Evolutionary conservation across 495 filamentous ascomycete species (phyloP).

Genomic region (Jackrogersella minutella): DNA sequence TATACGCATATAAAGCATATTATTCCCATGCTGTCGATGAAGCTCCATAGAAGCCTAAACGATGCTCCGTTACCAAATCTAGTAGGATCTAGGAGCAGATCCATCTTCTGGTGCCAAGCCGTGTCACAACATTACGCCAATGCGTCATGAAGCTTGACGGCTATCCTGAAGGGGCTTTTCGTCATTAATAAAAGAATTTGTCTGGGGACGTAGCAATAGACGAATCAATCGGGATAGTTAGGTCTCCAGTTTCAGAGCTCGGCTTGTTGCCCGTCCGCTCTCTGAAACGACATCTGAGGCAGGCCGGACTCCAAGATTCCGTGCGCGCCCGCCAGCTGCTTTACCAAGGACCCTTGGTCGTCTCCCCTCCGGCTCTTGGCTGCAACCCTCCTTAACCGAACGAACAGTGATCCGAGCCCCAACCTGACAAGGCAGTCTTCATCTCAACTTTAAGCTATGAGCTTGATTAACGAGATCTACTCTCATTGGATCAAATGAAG

Average conservation of each 20-base stretch:
- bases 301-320: conserved; percentile 29
- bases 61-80: conserved; percentile 11
- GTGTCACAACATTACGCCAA: conserved; percentile 30
- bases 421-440: conserved; percentile 36
- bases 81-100: conserved; percentile 26
- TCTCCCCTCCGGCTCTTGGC: conserved; percentile 35
- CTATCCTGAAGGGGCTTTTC: background rate
- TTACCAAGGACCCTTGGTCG: conserved; percentile 21
- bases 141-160: conserved; percentile 32
- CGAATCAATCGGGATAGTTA: conserved; percentile 36
- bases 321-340: conserved; percentile 23
- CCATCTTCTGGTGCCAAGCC: conserved; percentile 27
- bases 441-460: conserved; percentile 50
- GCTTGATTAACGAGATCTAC: conserved; percentile 21
- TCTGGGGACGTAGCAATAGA: conserved; percentile 15
- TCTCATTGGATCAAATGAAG: conserved; percentile 26
- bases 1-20: background rate
- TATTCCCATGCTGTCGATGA: background rate
- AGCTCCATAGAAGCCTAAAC: background rate
- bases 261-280: conserved; percentile 37
- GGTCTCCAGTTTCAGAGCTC: conserved; percentile 43
- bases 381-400: conserved; percentile 36
- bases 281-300: conserved; percentile 45
- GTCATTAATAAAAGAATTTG: conserved; percentile 13
- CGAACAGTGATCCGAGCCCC: conserved; percentile 40